Evolutionary conservation across 2,329 filamentous ascomycete species (phyloP).

Genomic region (Cladophialophora exuberans): DNA sequence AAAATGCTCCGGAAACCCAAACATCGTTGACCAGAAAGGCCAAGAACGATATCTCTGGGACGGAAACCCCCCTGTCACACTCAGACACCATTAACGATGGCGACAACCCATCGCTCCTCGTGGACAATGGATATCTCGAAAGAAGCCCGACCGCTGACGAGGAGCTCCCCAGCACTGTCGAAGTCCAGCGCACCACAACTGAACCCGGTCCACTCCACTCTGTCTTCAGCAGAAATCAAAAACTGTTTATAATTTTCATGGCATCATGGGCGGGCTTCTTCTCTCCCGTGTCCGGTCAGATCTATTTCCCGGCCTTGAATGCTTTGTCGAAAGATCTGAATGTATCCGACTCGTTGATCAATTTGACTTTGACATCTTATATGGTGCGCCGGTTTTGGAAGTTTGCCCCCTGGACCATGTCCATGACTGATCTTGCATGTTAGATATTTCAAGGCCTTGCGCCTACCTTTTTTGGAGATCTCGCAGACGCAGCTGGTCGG

Average conservation of each 20-base stretch:
- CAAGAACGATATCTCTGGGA: not conserved
- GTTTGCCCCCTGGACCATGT: not conserved
- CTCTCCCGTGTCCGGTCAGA: conserved; percentile 49
- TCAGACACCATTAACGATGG: not conserved
- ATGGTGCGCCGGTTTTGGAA: conserved; percentile 29
- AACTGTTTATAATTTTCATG: conserved; percentile 44
- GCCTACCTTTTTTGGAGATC: conserved; percentile 55
- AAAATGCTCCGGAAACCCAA: conserved; percentile 8
- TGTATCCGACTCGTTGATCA: conserved; percentile 34
- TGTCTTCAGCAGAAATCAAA: conserved; percentile 40
- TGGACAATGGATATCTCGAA: conserved; percentile 20
- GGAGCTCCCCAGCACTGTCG: conserved; percentile 1
- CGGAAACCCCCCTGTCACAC: not conserved
- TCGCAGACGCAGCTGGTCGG: conserved; percentile 55
- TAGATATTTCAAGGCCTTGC: conserved; percentile 58
- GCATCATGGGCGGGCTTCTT: conserved; percentile 47
- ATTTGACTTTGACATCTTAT: conserved; percentile 40
- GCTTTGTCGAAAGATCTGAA: conserved; percentile 47
- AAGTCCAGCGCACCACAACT: conserved; percentile 19
- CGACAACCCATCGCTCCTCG: not conserved
- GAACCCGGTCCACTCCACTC: conserved; percentile 36
- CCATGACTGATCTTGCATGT: not conserved
- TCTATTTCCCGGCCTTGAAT: conserved; percentile 51
- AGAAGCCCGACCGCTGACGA: conserved; percentile 20
- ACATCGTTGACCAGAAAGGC: not conserved